These are phyloP conservation scores for Alternaria sp. DNA, from an alignment of 2,329 filamentous ascomycete species.

Conservation along the genomic window DNA sequence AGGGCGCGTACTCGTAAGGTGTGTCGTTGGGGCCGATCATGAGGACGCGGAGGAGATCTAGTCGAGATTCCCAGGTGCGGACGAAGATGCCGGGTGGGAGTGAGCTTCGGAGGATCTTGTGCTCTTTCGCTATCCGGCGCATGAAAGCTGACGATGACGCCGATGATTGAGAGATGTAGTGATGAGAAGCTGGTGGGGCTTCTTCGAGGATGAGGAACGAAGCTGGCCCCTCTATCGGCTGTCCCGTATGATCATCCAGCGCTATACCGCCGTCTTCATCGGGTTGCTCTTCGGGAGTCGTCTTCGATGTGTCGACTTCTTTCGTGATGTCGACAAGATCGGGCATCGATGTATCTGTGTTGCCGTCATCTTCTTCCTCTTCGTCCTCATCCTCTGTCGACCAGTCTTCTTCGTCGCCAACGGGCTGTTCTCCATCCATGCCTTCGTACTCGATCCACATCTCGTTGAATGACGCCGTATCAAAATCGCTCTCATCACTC, in stretches of 20 bases:
- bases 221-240: constrained; percentile 10
- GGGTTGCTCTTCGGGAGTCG: constrained; percentile 39
- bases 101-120: constrained; percentile 61
- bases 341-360: constrained; percentile 42
- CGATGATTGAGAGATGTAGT: constrained; percentile 46
- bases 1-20: constrained; percentile 66
- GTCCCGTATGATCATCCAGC: constrained; percentile 14
- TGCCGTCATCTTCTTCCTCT: constrained; percentile 39
- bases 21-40: constrained; percentile 66
- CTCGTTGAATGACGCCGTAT: constrained; percentile 43
- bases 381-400: constrained; percentile 47
- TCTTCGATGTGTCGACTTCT: constrained; percentile 40
- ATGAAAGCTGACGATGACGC: constrained; percentile 54
- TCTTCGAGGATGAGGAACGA: constrained; percentile 48
- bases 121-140: constrained; percentile 63
- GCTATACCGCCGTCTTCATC: background rate
- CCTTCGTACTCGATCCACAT: constrained; percentile 50
- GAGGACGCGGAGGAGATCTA: constrained; percentile 64
- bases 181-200: constrained; percentile 42
- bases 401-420: constrained; percentile 45
- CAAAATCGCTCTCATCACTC: constrained; percentile 40
- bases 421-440: constrained; percentile 40
- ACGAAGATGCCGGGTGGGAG: constrained; percentile 64
- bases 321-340: constrained; percentile 27
- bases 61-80: constrained; percentile 64